Conservation (phyloP, 2,329 filamentous ascomycete species). For the Curvularia hawaiiensis region DNA sequence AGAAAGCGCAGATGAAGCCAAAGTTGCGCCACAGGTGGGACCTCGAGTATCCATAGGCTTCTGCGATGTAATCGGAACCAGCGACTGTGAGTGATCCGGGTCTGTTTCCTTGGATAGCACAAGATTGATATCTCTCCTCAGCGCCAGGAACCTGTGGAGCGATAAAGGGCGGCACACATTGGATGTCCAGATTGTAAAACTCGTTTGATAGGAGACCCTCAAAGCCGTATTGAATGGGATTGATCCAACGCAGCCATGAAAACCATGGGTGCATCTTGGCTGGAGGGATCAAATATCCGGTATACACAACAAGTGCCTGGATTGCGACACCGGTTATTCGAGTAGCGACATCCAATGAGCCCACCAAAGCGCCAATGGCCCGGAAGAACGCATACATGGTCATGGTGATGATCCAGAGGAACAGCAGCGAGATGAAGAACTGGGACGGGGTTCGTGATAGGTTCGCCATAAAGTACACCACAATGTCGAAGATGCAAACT, state of each 20-base stretch:
- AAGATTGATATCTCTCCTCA: constrained; percentile 60
- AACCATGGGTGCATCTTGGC: constrained; percentile 51
- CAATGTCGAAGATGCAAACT: constrained; percentile 62
- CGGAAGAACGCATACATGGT: constrained; percentile 52
- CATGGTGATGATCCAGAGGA: constrained; percentile 64
- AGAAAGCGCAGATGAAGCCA: constrained; percentile 58
- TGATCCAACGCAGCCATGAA: constrained; percentile 49
- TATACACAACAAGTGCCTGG: constrained; percentile 48
- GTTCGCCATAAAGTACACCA: constrained; percentile 67
- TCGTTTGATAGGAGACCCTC: constrained; percentile 73
- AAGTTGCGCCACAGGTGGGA: constrained; percentile 67
- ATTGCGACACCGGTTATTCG: constrained; percentile 49
- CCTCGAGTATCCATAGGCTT: constrained; percentile 60
- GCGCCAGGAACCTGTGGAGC: constrained; percentile 59
- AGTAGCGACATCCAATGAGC: constrained; percentile 46
- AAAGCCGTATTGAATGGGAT: constrained; percentile 71
- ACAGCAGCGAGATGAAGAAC: constrained; percentile 65
- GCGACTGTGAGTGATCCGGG: constrained; percentile 59
- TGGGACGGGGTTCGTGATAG: constrained; percentile 62
- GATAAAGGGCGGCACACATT: constrained; percentile 61
- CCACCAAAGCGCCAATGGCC: constrained; percentile 44
- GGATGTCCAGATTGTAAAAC: constrained; percentile 63
- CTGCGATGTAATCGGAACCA: constrained; percentile 62
- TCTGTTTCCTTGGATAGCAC: constrained; percentile 62
- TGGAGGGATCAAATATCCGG: constrained; percentile 48